These are phyloP conservation scores for Elongisporangium anandrum DNA, from an alignment of 352 stramenopile genomes.

Conservation along the genomic window DNA sequence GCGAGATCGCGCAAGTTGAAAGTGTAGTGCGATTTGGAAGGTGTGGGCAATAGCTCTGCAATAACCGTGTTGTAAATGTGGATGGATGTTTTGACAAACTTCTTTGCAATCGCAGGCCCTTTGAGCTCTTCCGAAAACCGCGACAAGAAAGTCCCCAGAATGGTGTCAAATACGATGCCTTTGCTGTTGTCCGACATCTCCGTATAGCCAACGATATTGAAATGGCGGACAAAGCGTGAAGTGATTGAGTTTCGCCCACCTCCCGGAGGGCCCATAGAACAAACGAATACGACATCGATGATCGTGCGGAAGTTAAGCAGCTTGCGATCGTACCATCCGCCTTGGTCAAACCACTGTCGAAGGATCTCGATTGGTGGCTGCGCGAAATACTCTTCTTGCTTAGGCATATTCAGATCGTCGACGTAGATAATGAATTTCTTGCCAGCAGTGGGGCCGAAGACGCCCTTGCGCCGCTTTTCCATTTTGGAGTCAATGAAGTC, in stretches of 20 bases:
- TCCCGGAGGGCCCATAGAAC: conserved; percentile 89
- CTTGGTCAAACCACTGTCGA: conserved; percentile 93
- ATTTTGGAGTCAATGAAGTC: conserved; percentile 91
- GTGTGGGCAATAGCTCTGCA: conserved; percentile 88
- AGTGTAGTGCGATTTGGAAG: conserved; percentile 93
- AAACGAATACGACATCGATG: conserved; percentile 88
- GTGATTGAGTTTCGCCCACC: conserved; percentile 92
- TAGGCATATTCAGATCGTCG: conserved; percentile 96
- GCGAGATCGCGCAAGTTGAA: conserved; percentile 95
- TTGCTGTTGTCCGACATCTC: conserved; percentile 90
- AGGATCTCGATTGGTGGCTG: conserved; percentile 95
- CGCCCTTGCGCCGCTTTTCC: conserved; percentile 91
- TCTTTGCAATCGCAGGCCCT: conserved; percentile 11
- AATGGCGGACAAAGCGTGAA: conserved; percentile 87
- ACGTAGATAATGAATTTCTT: conserved; percentile 95
- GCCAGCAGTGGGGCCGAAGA: conserved; percentile 88
- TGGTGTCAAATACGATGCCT: conserved; percentile 90
- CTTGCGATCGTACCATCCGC: conserved; percentile 94
- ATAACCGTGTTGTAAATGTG: conserved; percentile 91
- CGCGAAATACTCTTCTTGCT: conserved; percentile 92
- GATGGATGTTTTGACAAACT: conserved; percentile 83
- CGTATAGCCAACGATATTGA: conserved; percentile 92
- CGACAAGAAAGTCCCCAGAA: conserved; percentile 86
- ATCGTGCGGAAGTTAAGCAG: conserved; percentile 87
- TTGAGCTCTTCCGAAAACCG: conserved; percentile 22